Evolutionary conservation across 257 asterid species (phyloP), one percentile per base, ranked within the genome.

Genomic region (Solanum piurae): DNA sequence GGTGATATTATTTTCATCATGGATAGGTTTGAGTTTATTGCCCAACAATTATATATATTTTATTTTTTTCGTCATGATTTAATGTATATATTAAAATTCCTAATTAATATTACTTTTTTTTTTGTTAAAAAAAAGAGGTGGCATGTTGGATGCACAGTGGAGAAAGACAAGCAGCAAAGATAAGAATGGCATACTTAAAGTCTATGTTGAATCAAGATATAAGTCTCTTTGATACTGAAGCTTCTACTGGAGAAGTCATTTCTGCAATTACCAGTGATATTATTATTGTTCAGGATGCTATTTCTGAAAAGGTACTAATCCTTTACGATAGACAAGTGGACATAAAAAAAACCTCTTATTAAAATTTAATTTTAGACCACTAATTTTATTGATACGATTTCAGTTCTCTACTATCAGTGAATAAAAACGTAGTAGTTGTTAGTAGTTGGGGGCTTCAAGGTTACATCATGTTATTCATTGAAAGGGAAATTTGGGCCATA

Each of bases 131-230:
- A 37, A 58, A 40, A 97, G 98, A 97, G 98, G 99, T 97, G 93
- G 98, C 97, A 11, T 97, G 98, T 90, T 97, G 99, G 99, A 97
- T 97, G 99, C 91, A 97, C 38, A 89, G 94, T 12, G 99, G 99
- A 75, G 99, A 97, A 82, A 91, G 99, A 75, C 99, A 97, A 93
- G 99, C 99, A 4, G 96, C 98, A 6, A 96, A 97, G 72, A 97
- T 97, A 98, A 95, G 99, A 90, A 95, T 96, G 98, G 97, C 99
- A 6, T 97, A 97, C 89, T 38, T 97, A 84, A 91, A 92, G 84
- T 90, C 93, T 4, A 95, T 97, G 98, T 86, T 97, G 29, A 95
- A 90, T 91, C 98, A 97, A 89, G 99, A 97, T 14, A 94, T 97
- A 25, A 92, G 97, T 87, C 90, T 92, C 21, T 97, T 97, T 23